These are phyloP conservation scores for Chlamydomonas reinhardtii DNA, from an alignment of 163 green algal genomes.

Conservation along the genomic window DNA sequence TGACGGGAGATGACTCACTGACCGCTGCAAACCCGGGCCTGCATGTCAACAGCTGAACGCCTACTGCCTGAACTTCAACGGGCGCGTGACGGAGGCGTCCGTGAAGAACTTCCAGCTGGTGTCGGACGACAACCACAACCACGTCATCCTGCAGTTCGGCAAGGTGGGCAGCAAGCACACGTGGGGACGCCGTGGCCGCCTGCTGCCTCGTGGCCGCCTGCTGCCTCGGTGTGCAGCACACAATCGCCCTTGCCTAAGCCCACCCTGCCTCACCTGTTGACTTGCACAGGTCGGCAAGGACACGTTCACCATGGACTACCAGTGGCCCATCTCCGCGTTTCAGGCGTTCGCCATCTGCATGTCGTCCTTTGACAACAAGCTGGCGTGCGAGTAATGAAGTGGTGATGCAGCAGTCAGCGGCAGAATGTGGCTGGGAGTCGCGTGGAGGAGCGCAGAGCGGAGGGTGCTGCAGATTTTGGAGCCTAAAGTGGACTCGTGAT, in stretches of 20 bases:
- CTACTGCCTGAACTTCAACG: conserved; percentile 94
- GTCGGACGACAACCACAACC: conserved; percentile 68
- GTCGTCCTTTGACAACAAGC: conserved; percentile 90
- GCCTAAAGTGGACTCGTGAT: no score
- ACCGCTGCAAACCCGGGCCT: no score
- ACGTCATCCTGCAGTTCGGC: conserved; percentile 90
- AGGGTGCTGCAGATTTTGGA: no score
- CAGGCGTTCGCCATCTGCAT: conserved; percentile 92
- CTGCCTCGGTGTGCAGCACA: no score
- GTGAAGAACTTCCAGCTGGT: conserved; percentile 97
- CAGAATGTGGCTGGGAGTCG: no score
- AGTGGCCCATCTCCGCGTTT: conserved; percentile 84
- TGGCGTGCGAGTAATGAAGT: conserved; percentile 85
- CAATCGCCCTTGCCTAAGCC: no score
- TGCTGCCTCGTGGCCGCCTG: no score
- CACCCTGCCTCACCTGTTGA: no score
- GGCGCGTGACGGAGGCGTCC: conserved; percentile 89
- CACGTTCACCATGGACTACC: conserved; percentile 92
- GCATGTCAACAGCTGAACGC: conserved; percentile 71
- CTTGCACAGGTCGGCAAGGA: conserved; percentile 73
- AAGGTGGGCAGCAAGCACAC: conserved; percentile 73
- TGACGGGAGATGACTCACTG: no score
- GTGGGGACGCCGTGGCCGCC: no score
- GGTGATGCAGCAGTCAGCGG: background rate
- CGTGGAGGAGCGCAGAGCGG: no score